Evolutionary conservation across 306 rosid species (phyloP).

Genomic region (Ceratonia siliqua): DNA sequence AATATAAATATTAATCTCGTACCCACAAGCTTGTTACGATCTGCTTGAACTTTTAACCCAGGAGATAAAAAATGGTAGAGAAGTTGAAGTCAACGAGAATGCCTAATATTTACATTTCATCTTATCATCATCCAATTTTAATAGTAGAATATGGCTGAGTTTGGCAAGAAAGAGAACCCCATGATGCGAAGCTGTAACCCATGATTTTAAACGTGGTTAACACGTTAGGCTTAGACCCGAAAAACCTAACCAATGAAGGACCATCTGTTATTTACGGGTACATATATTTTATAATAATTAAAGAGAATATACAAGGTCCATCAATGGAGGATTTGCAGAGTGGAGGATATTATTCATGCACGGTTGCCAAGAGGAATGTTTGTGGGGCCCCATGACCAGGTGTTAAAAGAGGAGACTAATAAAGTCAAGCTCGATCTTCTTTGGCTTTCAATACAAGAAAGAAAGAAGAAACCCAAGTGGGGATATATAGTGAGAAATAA

Average conservation of each 20-base stretch:
- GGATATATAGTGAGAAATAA: conserved; percentile 20
- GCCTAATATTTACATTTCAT: neutral
- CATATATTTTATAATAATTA: too few species aligned
- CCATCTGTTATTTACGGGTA: too few species aligned
- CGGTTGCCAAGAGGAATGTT: conserved; percentile 69
- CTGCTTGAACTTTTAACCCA: too few species aligned
- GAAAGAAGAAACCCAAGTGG: conserved; percentile 28
- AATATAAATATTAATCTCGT: too few species aligned
- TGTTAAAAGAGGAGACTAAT: conserved; percentile 28
- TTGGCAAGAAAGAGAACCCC: conserved; percentile 38
- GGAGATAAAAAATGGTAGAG: too few species aligned
- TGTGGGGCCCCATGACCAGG: conserved; percentile 57
- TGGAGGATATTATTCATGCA: conserved; percentile 55
- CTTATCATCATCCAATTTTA: neutral
- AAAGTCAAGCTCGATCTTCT: conserved; percentile 37
- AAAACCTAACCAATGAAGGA: conserved; percentile 18
- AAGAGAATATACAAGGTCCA: neutral
- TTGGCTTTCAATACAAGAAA: conserved; percentile 48
- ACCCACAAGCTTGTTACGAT: too few species aligned
- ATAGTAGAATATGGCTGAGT: neutral
- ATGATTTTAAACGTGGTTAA: conserved; percentile 12
- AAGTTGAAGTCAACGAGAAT: too few species aligned
- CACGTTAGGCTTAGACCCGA: neutral
- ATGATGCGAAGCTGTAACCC: conserved; percentile 12
- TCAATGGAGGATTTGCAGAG: conserved; percentile 34